Evolutionary conservation across 1,139 yeast genomes (phyloP), one percentile per base, ranked within the genome.

Genomic region (Starmera stellimalicola): DNA sequence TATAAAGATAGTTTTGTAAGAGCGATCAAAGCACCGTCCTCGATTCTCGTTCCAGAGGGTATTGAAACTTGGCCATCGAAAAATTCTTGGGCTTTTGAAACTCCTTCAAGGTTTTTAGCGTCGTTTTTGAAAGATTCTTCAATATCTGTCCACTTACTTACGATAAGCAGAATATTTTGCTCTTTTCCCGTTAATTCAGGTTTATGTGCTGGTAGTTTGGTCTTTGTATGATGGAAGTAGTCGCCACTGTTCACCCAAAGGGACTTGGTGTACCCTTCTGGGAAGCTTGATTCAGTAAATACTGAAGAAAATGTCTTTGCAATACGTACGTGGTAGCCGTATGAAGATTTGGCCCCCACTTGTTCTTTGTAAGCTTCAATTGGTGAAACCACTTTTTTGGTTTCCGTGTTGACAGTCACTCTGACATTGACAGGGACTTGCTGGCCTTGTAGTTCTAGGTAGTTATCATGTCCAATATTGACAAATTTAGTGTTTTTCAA

Each of bases 341-440:
- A 82, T 6, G 79, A 63, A 7, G 73, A 63, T 40, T 68, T 68
- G 26, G 71, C 68, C 1, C 87, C 87, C 5, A 63, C 58, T 31
- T 51, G 54, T 15, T 56, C 59, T 4, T 82, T 83, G 50, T 83
- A 84, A 0, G 94, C 94, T 33, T 71, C 74, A 14, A 60, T 45
- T 4, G 94, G 87, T 2, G 88, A 72, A 0, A 83, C 93, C 7
- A 84, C 72, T 36, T 69, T 70, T 37, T 67, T 68, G 20, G 70
- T 70, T 35, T 71, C 63, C 20, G 73, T 49, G 49, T 87, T 87
- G 1, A 87, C 85, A 0, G 94, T 83, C 6, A 87, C 95, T 43
- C 95, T 61, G 6, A 81, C 83, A 46, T 81, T 77, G 1, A 74
- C 70, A 1, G 95, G 95, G 2, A 84, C 77, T 40, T 77, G 76